Base-by-base conservation (phyloP, 2,329 filamentous ascomycete genomes). In the Ilyonectria mors-panacis region DNA sequence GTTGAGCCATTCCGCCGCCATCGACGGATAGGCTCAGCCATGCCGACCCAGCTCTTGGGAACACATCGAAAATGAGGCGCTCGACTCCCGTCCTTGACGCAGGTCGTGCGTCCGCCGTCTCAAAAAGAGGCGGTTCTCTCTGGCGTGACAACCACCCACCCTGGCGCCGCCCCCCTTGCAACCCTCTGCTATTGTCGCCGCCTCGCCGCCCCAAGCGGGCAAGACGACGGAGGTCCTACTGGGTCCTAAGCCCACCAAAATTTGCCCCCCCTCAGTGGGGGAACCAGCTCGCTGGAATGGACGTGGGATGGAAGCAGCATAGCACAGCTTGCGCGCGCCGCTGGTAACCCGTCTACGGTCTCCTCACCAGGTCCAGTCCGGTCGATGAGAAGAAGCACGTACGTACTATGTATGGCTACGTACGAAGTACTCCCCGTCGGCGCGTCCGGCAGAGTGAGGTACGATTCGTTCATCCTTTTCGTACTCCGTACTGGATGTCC, bases 21-120 rank as follows among this genome's bases (percentile, higher is more conserved):
- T 78, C 63, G 61, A 75, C 76, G 76, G 76, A 77, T 77, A 78
- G 71, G 74, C 70, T 76, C 75, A 78, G 77, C 76, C 75, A 78
- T 77, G 74, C 74, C 74, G 76, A 77, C 76, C 76, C 75, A 78
- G 58, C 64, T 69, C 68, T 67, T 76, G 76, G 76, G 74, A 74
- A 75, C 75, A 65, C 73, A 70, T 72, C 67, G 47, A 71, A 65
- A 71, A 72, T 55, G 75, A 75, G 75, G 74, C 73, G 73, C 73
- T 70, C 67, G 67, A 73, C 69, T 75, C 72, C 72, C 72, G 66
- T 64, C 73, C 26, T 67, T 59, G 59, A 73, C 67, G 65, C 70
- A 73, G 65, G 71, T 71, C 72, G 71, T 63, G 54, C 39, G 33
- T 59, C 59, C 59, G 55, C 30, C 48, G 33, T 19, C n/a, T 17